These are phyloP conservation scores for Euphrasia confusa DNA, from an alignment of 257 asterid genomes.

Conservation along the genomic window DNA sequence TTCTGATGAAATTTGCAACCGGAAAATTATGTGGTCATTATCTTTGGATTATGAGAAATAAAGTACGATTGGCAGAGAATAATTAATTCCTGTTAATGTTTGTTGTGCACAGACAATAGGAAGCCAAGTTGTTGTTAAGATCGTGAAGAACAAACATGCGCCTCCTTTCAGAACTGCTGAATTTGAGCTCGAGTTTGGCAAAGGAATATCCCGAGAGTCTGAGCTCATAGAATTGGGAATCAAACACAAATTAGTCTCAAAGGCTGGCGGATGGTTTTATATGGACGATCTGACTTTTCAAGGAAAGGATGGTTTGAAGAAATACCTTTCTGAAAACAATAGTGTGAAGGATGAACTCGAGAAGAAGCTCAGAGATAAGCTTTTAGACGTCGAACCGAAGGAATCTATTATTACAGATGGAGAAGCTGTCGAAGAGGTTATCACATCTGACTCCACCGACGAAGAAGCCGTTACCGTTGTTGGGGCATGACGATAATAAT, in stretches of 20 bases:
- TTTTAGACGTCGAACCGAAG: conserved; percentile 33
- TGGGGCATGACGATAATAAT: conserved; percentile 32
- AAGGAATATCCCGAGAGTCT: conserved; percentile 64
- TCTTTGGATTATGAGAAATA: neutral
- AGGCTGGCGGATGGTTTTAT: conserved; percentile 32
- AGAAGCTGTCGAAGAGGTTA: conserved; percentile 40
- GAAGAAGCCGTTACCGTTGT: conserved; percentile 59
- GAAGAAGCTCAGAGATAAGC: conserved; percentile 61
- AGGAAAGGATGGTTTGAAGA: conserved; percentile 67
- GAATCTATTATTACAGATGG: conserved; percentile 26
- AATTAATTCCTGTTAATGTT: conserved; percentile 5
- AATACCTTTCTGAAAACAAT: conserved; percentile 41
- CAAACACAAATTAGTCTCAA: conserved; percentile 61
- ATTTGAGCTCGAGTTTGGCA: conserved; percentile 86
- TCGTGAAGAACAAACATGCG: conserved; percentile 91
- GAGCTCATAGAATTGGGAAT: conserved; percentile 76
- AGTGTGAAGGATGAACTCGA: conserved; percentile 51
- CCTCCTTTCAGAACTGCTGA: conserved; percentile 80
- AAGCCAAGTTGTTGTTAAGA: conserved; percentile 80
- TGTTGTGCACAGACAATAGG: conserved; percentile 54
- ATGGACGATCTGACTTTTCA: conserved; percentile 36
- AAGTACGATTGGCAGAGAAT: neutral
- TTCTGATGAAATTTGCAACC: neutral
- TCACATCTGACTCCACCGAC: conserved; percentile 46
- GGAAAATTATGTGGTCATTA: neutral